Conservation (phyloP, 2,329 filamentous ascomycete genomes). For the Aquanectria penicillioides region DNA sequence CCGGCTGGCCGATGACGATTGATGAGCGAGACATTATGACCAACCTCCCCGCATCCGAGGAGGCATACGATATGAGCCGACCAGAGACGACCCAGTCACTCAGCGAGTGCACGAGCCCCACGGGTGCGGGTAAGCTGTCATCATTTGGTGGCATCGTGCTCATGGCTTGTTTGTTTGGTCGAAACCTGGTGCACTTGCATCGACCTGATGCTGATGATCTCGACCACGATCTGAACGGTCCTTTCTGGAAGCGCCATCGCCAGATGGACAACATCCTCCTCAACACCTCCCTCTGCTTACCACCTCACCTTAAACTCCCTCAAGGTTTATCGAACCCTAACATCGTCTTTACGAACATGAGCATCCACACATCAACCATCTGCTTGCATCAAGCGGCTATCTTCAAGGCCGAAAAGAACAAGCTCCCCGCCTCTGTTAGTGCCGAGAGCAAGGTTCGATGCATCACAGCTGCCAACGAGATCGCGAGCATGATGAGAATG, state of each 20-base stretch:
- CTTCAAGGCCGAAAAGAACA: constrained; percentile 93
- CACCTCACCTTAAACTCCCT: constrained; percentile 81
- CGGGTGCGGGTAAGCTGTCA: constrained; percentile 79
- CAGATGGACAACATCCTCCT: constrained; percentile 89
- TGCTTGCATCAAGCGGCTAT: constrained; percentile 99
- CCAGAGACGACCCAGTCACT: constrained; percentile 78
- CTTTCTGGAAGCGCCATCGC: constrained; percentile 95
- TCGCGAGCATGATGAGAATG: constrained; percentile 94
- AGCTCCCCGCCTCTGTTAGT: constrained; percentile 78
- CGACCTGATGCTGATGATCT: constrained; percentile 83
- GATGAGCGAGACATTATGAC: constrained; percentile 93
- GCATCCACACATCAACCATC: constrained; percentile 94
- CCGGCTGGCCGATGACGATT: constrained; percentile 95
- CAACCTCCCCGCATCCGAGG: constrained; percentile 84
- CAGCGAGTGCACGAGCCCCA: constrained; percentile 73
- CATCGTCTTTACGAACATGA: constrained; percentile 94
- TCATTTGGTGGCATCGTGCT: constrained; percentile 83
- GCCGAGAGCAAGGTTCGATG: constrained; percentile 93
- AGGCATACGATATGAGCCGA: constrained; percentile 83
- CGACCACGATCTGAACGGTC: constrained; percentile 88
- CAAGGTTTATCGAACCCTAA: constrained; percentile 81
- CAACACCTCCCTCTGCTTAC: constrained; percentile 86
- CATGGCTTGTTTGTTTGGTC: constrained; percentile 89
- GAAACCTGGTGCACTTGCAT: constrained; percentile 91
- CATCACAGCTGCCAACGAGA: constrained; percentile 92